Base-by-base conservation (phyloP, 83 land plant species). In the Picea abies region DNA sequence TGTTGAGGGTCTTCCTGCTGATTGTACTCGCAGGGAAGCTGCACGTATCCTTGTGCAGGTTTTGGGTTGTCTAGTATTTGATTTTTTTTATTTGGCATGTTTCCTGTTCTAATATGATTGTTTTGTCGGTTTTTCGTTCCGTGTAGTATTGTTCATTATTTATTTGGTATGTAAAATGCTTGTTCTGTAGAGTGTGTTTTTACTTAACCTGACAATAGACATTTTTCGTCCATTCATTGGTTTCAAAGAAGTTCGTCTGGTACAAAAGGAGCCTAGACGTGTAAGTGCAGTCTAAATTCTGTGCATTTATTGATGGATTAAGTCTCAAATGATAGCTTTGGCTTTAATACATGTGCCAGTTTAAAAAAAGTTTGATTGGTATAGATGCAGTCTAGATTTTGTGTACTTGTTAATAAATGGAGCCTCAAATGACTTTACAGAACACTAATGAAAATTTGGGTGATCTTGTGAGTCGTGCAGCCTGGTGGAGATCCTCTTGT, bases 151-250 rank as follows among this genome's bases (percentile, higher is more conserved):
- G 39, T 20, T 75, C 79, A 79, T 87, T 68, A 20, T 23, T 23
- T 37, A 22, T 12, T 49, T 3, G 4, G 15, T 20, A 70, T 63
- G 37, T 70, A 35, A 35, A 35, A 79, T 80, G 61, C 15, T 49
- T 25, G 1, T 37, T 12, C 19, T 58, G 61, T 76, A 22, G 14
- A 15, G 29, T 23, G 67, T 35, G 52, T 7, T 66, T 63, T 15
- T 81, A 15, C n/a, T 4, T 35, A 72, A 60, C 23, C 1, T n/a
- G 60, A 75, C 37, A 2, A 66, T 80, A 93, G 96, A 93, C 86
- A 90, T 93, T 12, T 93, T 93, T 61, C 96, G 96, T 37, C 96
- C 96, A 62, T 93, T 93, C 83, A 81, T 91, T 60, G 94, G 96
- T 19, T 93, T 86, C 83, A 88, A 85, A 78, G 96, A 91, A 84